phyloP scores from a whole-genome alignment of 1,139 yeast species.

The Candida buenavistaensis region DNA sequence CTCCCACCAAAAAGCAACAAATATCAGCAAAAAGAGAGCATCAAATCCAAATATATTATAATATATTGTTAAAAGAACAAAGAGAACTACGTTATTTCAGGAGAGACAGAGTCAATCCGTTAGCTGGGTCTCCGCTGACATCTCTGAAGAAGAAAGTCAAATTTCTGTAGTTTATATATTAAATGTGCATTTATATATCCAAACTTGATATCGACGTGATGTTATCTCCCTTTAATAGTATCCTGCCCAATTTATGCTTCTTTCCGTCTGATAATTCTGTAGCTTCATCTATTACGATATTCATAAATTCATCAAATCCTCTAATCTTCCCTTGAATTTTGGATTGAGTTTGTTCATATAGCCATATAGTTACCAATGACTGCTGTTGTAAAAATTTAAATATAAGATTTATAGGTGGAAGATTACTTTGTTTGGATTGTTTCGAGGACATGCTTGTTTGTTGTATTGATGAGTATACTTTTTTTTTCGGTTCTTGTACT shows the following conservation, averaged over 20 bases:
- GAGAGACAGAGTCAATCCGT: conserved; percentile 14
- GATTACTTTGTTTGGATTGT: conserved; percentile 40
- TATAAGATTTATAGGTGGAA: conserved; percentile 90
- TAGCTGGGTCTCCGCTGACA: conserved; percentile 1
- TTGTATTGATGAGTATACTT: no score
- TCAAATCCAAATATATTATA: conserved; percentile 30
- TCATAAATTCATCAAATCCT: conserved; percentile 98
- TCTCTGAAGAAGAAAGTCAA: conserved; percentile 10
- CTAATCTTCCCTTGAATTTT: conserved; percentile 80
- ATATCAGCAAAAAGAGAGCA: conserved; percentile 26
- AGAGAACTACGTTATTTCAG: conserved; percentile 25
- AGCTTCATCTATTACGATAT: conserved; percentile 89
- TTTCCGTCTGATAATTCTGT: conserved; percentile 59
- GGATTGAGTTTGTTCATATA: conserved; percentile 77
- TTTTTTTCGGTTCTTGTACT: no score
- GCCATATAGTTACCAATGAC: conserved; percentile 78
- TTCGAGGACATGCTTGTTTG: conserved; percentile 19
- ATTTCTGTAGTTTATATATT: conserved; percentile 6
- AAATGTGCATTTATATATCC: conserved; percentile 33
- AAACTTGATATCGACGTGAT: conserved; percentile 74
- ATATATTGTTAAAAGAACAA: conserved; percentile 21
- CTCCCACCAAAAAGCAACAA: conserved; percentile 18
- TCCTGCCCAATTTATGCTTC: conserved; percentile 45
- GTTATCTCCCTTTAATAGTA: conserved; percentile 90
- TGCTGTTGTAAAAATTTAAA: conserved; percentile 87